phyloP scores from a whole-genome alignment of 176 grass and related monocot species.

The Oryza longistaminata region DNA sequence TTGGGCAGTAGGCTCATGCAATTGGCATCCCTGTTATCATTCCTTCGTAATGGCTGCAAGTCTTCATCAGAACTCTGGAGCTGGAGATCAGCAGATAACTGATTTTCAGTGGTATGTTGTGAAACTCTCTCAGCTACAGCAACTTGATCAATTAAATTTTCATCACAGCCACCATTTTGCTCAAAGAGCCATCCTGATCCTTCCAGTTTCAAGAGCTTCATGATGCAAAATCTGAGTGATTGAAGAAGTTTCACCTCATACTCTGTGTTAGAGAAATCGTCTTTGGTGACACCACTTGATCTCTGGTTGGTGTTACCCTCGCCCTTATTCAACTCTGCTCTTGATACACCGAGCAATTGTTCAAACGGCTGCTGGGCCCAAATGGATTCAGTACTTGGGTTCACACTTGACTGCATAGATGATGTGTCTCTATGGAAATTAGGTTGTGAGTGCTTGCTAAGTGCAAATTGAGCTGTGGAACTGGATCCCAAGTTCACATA shows the following conservation, averaged over 20 bases:
- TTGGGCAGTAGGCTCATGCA: not conserved
- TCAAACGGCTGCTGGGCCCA: slow-evolving; percentile 75
- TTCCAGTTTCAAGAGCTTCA: slow-evolving; percentile 71
- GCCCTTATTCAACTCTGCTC: slow-evolving; percentile 6
- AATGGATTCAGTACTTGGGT: slow-evolving; percentile 33
- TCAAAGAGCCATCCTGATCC: slow-evolving; percentile 67
- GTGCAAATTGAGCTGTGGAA: slow-evolving; percentile 21
- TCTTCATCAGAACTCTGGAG: no score
- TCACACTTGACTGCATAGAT: slow-evolving; percentile 38
- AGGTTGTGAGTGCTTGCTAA: slow-evolving; percentile 27
- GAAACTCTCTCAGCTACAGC: slow-evolving; percentile 46
- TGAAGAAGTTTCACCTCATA: slow-evolving; percentile 54
- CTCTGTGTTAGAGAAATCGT: slow-evolving; percentile 37
- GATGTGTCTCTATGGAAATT: slow-evolving; percentile 39
- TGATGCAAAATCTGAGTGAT: slow-evolving; percentile 56
- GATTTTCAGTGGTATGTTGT: not conserved
- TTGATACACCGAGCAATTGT: slow-evolving; percentile 51
- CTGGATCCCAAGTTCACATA: slow-evolving; percentile 32
- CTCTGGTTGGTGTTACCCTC: not conserved
- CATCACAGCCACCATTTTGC: slow-evolving; percentile 62
- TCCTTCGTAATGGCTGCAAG: no score
- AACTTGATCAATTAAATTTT: slow-evolving; percentile 60
- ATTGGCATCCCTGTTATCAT: slow-evolving; percentile 2
- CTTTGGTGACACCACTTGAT: slow-evolving; percentile 23
- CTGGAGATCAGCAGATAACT: no score